Percentiles rank a stretch among this genome's conserved stretches.
Conservation (phyloP, 257 asterid species). For the Solanum bukasovii region DNA sequence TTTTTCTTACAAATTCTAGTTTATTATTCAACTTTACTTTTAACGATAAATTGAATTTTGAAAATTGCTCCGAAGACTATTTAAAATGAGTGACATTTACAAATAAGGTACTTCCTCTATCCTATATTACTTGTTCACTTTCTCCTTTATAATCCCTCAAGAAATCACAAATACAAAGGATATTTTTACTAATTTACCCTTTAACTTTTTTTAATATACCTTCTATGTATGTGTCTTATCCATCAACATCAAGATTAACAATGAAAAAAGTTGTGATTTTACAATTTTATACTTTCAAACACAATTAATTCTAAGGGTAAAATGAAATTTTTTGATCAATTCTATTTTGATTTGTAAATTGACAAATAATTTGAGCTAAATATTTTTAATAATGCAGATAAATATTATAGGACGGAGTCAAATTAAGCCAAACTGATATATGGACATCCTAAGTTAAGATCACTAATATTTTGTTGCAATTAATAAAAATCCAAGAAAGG, state of each 20-base stretch:
- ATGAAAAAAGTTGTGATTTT: not conserved
- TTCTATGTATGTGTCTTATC: not conserved
- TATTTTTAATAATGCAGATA: too few species aligned
- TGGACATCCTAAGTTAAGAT: not conserved
- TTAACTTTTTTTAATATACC: not conserved
- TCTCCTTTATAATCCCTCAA: too few species aligned
- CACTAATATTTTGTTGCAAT: not conserved
- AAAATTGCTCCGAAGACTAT: not conserved
- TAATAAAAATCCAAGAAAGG: not conserved
- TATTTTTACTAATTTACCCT: too few species aligned
- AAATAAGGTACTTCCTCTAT: not conserved
- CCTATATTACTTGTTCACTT: too few species aligned
- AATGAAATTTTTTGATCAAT: too few species aligned
- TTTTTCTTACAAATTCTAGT: not conserved
- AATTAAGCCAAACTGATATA: not conserved
- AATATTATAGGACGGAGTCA: not conserved
- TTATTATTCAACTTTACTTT: not conserved
- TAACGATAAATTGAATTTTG: not conserved
- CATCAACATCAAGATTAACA: not conserved
- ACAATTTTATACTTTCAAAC: not conserved
- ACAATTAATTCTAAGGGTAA: not conserved
- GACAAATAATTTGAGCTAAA: too few species aligned
- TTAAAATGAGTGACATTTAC: not conserved
- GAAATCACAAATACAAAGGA: not conserved
- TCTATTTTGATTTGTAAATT: too few species aligned